Conservation (phyloP, 345 rosid species). For the Salix arbutifolia region DNA sequence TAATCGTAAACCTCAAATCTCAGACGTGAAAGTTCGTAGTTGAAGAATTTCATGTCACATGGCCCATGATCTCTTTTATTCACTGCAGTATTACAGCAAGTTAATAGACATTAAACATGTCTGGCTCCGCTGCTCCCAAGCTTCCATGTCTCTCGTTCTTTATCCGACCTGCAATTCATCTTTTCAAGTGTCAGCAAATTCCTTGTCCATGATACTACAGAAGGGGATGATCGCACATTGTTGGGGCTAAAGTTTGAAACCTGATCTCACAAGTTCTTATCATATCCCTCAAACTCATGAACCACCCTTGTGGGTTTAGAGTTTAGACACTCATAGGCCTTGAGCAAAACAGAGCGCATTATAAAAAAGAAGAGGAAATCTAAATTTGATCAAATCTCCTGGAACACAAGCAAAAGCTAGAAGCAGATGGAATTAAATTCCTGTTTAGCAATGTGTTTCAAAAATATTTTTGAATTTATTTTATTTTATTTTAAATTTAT, state of each 20-base stretch:
- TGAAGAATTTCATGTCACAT: not conserved
- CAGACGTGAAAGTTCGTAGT: not conserved
- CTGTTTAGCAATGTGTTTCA: no score
- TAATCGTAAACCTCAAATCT: not conserved
- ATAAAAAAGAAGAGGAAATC: not conserved
- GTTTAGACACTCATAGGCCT: not conserved
- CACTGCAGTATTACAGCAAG: not conserved
- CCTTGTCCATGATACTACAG: not conserved
- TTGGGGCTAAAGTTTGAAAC: not conserved
- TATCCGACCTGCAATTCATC: not conserved
- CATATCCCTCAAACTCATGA: not conserved
- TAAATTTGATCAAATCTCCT: not conserved
- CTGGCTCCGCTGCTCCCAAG: not conserved
- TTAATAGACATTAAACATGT: not conserved
- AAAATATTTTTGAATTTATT: no score
- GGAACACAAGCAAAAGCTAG: no score
- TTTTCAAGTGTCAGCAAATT: not conserved
- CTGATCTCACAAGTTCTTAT: not conserved
- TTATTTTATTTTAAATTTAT: no score
- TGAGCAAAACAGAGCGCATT: not conserved
- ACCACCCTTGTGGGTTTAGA: not conserved
- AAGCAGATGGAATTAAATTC: no score
- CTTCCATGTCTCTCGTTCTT: not conserved
- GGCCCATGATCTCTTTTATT: not conserved
- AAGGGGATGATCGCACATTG: no score